A percentile compares a stretch with the other conserved stretches of the same genome.
Conservation (phyloP, 2,329 filamentous ascomycete genomes). For the Thermoascus crustaceus region DNA sequence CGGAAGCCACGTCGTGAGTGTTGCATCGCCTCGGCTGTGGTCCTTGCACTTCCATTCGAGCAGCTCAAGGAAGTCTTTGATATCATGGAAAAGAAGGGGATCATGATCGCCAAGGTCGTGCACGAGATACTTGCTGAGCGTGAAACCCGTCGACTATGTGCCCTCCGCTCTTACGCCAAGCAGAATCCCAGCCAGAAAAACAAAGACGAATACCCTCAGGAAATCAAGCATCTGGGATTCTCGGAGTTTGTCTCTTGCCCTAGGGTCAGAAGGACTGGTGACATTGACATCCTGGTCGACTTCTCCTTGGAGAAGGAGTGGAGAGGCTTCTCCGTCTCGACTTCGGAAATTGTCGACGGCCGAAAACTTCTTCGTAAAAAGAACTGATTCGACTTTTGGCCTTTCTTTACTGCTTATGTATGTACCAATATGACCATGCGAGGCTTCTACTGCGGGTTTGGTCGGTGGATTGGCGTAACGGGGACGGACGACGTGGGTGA, state of each 20-base stretch:
- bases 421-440: no score
- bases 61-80: conserved; percentile 14
- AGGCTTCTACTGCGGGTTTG: no score
- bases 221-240: conserved; percentile 14
- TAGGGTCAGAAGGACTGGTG: conserved; percentile 1
- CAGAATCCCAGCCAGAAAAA: conserved; percentile 2
- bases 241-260: conserved; percentile 16
- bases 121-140: conserved; percentile 19
- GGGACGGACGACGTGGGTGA: no score
- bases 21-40: conserved; percentile 17
- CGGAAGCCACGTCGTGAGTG: conserved; percentile 11
- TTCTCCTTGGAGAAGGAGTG: conserved; percentile 8
- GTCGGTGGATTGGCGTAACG: no score
- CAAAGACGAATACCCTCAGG: conserved; percentile 4
- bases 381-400: neutral
- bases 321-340: conserved; percentile 3
- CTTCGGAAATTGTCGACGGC: no score
- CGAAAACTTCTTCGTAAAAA: no score
- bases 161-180: conserved; percentile 10
- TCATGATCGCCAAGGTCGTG: conserved; percentile 12
- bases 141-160: conserved; percentile 20
- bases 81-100: conserved; percentile 10
- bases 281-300: conserved; percentile 2
- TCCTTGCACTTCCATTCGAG: conserved; percentile 21
- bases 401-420: neutral